Percentiles rank a stretch among this genome's conserved stretches.
These are phyloP conservation scores for Madurella mycetomatis DNA, from an alignment of 2,329 filamentous ascomycete species.

Conservation along the genomic window DNA sequence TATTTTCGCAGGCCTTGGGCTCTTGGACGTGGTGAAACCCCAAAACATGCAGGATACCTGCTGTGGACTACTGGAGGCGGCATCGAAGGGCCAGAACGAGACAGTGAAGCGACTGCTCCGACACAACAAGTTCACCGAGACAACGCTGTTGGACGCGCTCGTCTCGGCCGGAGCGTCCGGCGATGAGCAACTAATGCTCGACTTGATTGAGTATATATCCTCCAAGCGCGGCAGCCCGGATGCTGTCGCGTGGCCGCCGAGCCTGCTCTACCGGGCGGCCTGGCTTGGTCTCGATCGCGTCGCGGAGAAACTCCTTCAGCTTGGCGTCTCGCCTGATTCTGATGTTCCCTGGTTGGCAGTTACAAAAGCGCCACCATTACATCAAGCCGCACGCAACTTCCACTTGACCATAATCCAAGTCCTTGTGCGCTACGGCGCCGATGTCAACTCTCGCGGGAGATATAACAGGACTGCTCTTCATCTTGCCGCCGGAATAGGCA, in stretches of 20 bases:
- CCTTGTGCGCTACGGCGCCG: constrained; percentile 1
- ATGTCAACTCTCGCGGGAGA: neutral
- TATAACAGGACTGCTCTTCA: neutral
- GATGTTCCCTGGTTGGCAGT: neutral
- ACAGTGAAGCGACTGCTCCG: neutral
- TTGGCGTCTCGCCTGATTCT: constrained; percentile 2
- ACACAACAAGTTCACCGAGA: neutral
- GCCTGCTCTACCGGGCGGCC: constrained; percentile 4
- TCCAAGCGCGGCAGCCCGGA: neutral
- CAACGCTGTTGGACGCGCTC: neutral
- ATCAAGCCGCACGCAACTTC: neutral
- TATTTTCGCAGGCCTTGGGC: neutral
- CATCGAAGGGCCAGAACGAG: neutral
- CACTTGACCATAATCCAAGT: constrained; percentile 2
- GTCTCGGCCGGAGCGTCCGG: constrained; percentile 1
- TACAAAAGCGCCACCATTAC: neutral
- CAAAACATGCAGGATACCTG: neutral
- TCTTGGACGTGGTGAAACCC: neutral
- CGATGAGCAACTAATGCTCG: constrained; percentile 1
- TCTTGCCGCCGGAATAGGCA: neutral
- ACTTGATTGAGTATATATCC: constrained; percentile 1
- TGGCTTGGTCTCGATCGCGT: constrained; percentile 6
- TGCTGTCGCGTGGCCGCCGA: neutral
- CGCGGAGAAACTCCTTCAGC: constrained; percentile 2
- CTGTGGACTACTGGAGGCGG: neutral